Percentiles rank a stretch among this genome's conserved stretches.
These are phyloP conservation scores for Coemansia sp. DNA, from an alignment of 192 early-diverging fungal genomes.

Conservation along the genomic window DNA sequence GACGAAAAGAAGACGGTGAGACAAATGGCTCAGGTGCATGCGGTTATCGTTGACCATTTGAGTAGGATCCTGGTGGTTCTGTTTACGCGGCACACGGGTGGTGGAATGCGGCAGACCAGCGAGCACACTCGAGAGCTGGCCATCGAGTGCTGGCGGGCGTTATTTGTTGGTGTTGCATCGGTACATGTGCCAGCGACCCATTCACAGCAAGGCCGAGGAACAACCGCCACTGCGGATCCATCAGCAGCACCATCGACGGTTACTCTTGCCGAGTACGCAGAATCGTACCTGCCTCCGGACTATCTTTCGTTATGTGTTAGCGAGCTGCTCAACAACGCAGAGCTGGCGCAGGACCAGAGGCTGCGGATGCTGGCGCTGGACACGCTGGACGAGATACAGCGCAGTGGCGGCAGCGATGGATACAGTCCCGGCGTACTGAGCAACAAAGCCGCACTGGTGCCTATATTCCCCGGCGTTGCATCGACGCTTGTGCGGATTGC, in stretches of 20 bases:
- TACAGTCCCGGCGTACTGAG: conserved; percentile 8
- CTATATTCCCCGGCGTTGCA: conserved; percentile 35
- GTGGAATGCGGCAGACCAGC: neutral
- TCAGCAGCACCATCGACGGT: neutral
- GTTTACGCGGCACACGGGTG: conserved; percentile 4
- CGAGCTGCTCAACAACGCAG: conserved; percentile 39
- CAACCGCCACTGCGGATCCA: too few relatives aligned
- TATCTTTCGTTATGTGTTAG: conserved; percentile 35
- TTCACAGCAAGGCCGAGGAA: neutral
- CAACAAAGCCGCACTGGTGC: neutral
- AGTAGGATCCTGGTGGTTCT: conserved; percentile 23
- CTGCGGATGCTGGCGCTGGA: conserved; percentile 24
- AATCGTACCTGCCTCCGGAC: conserved; percentile 17
- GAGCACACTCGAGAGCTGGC: conserved; percentile 31
- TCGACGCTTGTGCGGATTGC: conserved; percentile 35
- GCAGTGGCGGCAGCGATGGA: neutral
- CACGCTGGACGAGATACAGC: conserved; percentile 12
- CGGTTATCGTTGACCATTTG: conserved; percentile 37
- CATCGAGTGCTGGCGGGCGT: conserved; percentile 30
- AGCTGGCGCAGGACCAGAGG: conserved; percentile 17
- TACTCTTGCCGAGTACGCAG: conserved; percentile 11
- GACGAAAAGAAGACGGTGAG: conserved; percentile 3
- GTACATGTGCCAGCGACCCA: conserved; percentile 27
- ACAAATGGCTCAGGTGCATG: conserved; percentile 23
- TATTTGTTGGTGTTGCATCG: conserved; percentile 4